These are phyloP conservation scores for Heterococcus sp. DNA, from an alignment of 108 stramenopile genomes.

Conservation along the genomic window DNA sequence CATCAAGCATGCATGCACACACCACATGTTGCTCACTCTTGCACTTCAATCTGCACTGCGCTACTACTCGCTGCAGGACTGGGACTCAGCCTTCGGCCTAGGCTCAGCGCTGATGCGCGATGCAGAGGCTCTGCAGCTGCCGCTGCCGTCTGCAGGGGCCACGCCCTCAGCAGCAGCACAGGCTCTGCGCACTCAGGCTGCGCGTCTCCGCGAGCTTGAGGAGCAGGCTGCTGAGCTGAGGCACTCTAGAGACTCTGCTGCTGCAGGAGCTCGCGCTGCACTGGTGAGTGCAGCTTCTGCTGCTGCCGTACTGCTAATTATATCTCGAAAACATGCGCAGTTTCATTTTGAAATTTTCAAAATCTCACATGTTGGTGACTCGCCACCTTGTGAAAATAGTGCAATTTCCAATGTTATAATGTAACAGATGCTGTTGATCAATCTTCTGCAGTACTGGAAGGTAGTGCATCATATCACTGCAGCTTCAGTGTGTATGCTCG, in stretches of 20 bases:
- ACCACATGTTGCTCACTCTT: too few relatives aligned
- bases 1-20: too few relatives aligned
- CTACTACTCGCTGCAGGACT: constrained; percentile 3
- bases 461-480: too few relatives aligned
- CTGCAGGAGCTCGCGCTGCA: background rate
- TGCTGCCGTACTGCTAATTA: background rate
- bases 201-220: constrained; percentile 5
- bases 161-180: constrained; percentile 13
- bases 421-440: too few relatives aligned
- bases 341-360: too few relatives aligned
- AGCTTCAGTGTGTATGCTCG: too few relatives aligned
- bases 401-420: too few relatives aligned
- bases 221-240: background rate
- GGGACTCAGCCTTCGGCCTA: constrained; percentile 9
- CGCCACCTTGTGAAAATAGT: too few relatives aligned
- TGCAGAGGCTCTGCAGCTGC: constrained; percentile 9
- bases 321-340: too few relatives aligned
- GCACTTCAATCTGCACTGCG: background rate
- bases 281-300: background rate
- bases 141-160: background rate
- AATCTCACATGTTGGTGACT: too few relatives aligned
- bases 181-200: constrained; percentile 13
- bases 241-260: background rate
- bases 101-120: constrained; percentile 9
- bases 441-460: too few relatives aligned